A percentile compares a stretch with the other conserved stretches of the same genome.
phyloP scores from a whole-genome alignment of 208 protist species.

The Lotmaria passim region DNA sequence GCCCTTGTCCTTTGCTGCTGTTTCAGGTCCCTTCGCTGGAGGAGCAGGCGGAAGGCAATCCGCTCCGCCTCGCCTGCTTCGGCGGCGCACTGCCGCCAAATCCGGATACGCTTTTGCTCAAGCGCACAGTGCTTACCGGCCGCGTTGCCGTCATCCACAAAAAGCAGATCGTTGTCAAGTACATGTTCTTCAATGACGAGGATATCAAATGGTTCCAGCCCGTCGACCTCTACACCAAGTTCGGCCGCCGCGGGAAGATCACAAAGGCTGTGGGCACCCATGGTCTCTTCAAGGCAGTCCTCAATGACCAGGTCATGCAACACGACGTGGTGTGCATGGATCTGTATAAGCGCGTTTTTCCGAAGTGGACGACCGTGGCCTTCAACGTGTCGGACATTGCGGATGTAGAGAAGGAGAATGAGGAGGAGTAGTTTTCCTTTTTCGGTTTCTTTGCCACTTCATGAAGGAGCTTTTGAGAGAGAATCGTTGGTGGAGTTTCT shows the following conservation, averaged over 20 bases:
- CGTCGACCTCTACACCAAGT: slow-evolving; percentile 96
- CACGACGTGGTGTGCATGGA: slow-evolving; percentile 98
- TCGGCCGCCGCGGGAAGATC: slow-evolving; percentile 95
- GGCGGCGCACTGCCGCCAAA: slow-evolving; percentile 81
- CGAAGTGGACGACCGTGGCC: slow-evolving; percentile 89
- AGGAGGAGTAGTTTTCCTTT: slow-evolving; percentile 26
- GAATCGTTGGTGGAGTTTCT: background rate
- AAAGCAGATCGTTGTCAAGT: slow-evolving; percentile 95
- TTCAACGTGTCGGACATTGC: slow-evolving; percentile 71
- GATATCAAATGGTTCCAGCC: slow-evolving; percentile 98
- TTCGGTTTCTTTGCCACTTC: background rate
- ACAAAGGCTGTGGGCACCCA: slow-evolving; percentile 96
- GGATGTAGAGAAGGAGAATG: slow-evolving; percentile 40
- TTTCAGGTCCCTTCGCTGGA: slow-evolving; percentile 88
- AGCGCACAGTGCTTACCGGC: slow-evolving; percentile 77
- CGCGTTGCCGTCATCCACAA: slow-evolving; percentile 91
- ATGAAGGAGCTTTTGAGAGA: background rate
- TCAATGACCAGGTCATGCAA: slow-evolving; percentile 94
- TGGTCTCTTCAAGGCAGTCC: slow-evolving; percentile 96
- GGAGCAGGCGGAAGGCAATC: slow-evolving; percentile 74
- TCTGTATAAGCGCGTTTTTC: slow-evolving; percentile 97
- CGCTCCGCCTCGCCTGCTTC: slow-evolving; percentile 78
- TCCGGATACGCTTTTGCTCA: slow-evolving; percentile 83
- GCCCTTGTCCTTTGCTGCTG: slow-evolving; percentile 83
- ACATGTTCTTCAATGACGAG: slow-evolving; percentile 95